Conservation (phyloP, 495 filamentous ascomycete genomes). For the Talaromyces nanjingensis region DNA sequence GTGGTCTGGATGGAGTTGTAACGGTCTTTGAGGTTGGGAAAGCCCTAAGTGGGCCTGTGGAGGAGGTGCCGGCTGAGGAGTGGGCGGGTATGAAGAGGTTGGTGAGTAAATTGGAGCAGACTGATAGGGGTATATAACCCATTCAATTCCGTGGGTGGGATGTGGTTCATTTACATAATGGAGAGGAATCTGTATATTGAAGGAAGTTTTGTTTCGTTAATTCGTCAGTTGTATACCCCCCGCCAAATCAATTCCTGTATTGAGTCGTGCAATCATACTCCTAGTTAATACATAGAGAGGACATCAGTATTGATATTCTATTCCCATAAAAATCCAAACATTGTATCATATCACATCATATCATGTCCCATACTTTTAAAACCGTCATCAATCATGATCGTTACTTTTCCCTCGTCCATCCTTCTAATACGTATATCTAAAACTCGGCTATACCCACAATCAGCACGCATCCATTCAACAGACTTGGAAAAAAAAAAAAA, state of each 20-base stretch:
- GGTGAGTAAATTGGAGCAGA: conserved; percentile 57
- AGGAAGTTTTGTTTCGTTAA: background rate
- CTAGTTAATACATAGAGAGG: background rate
- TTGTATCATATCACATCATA: background rate
- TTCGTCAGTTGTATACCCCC: conserved; percentile 6
- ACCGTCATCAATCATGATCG: background rate
- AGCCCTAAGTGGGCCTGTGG: conserved; percentile 67
- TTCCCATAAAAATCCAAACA: background rate
- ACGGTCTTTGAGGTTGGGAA: conserved; percentile 91
- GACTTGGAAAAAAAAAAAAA: background rate
- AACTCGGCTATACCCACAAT: conserved; percentile 23
- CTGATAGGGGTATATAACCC: conserved; percentile 29
- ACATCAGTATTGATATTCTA: background rate
- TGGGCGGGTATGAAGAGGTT: conserved; percentile 87
- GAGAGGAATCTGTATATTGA: background rate
- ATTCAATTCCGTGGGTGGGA: no score
- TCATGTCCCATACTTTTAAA: background rate
- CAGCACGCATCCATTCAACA: background rate
- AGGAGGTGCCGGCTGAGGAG: conserved; percentile 74
- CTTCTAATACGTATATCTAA: conserved; percentile 44
- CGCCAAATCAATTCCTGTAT: background rate
- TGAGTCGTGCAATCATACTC: background rate
- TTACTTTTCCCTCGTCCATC: background rate
- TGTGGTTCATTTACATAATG: no score
- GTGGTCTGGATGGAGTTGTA: conserved; percentile 81